phyloP scores from a whole-genome alignment of 2,329 filamentous ascomycete genomes.

The Chaetomium sp. region DNA sequence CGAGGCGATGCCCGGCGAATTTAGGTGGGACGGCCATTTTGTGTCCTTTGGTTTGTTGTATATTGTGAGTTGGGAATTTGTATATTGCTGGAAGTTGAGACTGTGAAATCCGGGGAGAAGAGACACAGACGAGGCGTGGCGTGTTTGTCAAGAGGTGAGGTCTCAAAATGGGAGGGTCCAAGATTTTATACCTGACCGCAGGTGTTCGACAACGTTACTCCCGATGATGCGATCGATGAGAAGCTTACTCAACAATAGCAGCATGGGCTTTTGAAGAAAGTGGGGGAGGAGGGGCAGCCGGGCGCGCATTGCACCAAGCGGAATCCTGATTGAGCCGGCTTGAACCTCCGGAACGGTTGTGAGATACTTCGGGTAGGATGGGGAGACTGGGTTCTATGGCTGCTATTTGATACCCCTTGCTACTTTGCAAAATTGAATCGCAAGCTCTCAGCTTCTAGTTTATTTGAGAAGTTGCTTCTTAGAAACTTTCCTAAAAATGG shows the following conservation, averaged over 20 bases:
- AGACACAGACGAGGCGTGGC: no score
- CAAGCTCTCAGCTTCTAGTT: no score
- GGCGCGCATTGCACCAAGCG: neutral
- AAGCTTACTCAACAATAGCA: neutral
- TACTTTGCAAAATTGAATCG: no score
- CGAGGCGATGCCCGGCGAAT: conserved; percentile 65
- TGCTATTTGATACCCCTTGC: no score
- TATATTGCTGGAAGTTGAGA: no score
- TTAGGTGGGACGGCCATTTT: conserved; percentile 70
- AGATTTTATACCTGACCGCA: neutral
- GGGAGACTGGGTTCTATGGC: no score
- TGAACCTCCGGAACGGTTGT: neutral
- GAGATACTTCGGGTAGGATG: neutral
- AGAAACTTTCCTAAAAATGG: no score
- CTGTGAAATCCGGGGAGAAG: no score
- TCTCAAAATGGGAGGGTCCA: no score
- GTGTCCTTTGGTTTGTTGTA: neutral
- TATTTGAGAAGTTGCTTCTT: no score
- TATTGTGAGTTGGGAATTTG: neutral
- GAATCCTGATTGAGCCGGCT: neutral
- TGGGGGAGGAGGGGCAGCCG: neutral
- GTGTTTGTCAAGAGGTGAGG: neutral
- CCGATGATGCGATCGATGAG: neutral
- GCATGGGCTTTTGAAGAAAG: neutral
- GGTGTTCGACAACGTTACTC: neutral